Evolutionary conservation across 106 monocot genomes (phyloP), one percentile per base, ranked within the genome.

Genomic region (Allium sativum): DNA sequence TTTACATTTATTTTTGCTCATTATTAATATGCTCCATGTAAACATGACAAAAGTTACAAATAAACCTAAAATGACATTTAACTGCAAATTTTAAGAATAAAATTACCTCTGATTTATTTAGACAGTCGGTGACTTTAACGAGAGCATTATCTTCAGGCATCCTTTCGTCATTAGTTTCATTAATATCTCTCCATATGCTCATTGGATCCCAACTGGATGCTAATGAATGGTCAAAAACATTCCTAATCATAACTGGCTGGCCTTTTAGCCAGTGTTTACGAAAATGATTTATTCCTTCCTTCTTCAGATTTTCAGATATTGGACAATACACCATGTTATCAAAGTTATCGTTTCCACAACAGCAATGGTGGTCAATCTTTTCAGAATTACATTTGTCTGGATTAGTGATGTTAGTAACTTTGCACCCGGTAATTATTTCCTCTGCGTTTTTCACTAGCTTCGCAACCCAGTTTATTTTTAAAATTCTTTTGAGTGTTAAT

Each of bases 381-480:
- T n/a, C 54, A 56, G 60, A 74, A 46, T 12, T 42, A 50, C 84
- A 82, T 60, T 45, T 58, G 20, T 76, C 75, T 40, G 61, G 48
- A 69, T 21, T 46, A 15, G 61, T 52, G 2, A 55, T 3, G 54
- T 73, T 81, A 74, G 67, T 67, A 58, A 78, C 74, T 72, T 68
- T 88, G 61, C 98, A 98, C 17, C 98, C 92, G 68, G 63, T 78
- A 48, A 98, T 92, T 85, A 98, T 92, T 76, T 98, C 98, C 63
- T 92, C 92, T 15, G 88, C 80, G 75, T 84, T 80, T 70, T 85
- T 98, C 11, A 85, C 78, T 7, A 98, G 76, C 62, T 92, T 98
- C 55, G 85, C 69, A 17, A 85, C 77, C 98, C 98, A 98, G 48
- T 98, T 92, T 78, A 98, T 83, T 65, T 98, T 98, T 53, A 92